A percentile compares a stretch with the other conserved stretches of the same genome.
Evolutionary conservation across 108 stramenopile genomes (phyloP).

Genomic region (Cyclotella baltica): DNA sequence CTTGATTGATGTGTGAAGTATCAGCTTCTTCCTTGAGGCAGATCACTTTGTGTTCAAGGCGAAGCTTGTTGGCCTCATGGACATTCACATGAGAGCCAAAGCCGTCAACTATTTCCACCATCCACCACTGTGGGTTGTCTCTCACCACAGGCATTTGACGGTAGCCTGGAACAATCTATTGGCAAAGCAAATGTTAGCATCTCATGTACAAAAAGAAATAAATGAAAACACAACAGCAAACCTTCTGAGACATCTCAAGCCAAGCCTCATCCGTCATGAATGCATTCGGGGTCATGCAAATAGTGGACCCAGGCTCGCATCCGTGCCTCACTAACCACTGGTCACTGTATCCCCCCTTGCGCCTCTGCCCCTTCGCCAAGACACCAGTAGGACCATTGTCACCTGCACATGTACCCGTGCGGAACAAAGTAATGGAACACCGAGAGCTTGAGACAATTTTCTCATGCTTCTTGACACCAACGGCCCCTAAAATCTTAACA

Average conservation of each 20-base stretch:
- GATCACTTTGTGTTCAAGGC: background rate
- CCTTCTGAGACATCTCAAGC: background rate
- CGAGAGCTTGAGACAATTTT: conserved; percentile 18
- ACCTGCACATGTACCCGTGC: conserved; percentile 19
- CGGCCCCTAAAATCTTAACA: conserved; percentile 16
- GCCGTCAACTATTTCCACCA: conserved; percentile 29
- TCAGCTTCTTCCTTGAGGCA: conserved; percentile 33
- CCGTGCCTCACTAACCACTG: conserved; percentile 14
- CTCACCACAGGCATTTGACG: conserved; percentile 9
- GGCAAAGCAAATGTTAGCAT: background rate
- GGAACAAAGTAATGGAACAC: conserved; percentile 23
- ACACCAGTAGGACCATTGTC: conserved; percentile 28
- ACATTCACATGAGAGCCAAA: conserved; percentile 32
- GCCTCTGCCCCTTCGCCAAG: conserved; percentile 16
- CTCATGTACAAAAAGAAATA: background rate
- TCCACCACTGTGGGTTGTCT: conserved; percentile 23
- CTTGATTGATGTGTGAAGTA: conserved; percentile 33
- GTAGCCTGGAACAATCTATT: conserved; percentile 24
- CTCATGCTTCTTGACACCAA: conserved; percentile 41
- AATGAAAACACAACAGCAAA: background rate
- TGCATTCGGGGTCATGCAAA: conserved; percentile 36
- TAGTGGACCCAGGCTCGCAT: conserved; percentile 12
- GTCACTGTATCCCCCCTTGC: background rate
- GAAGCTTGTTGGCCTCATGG: conserved; percentile 15
- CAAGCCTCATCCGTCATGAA: conserved; percentile 49